Evolutionary conservation across 139 green algal genomes (phyloP).

Genomic region (Volvox reticuliferus): DNA sequence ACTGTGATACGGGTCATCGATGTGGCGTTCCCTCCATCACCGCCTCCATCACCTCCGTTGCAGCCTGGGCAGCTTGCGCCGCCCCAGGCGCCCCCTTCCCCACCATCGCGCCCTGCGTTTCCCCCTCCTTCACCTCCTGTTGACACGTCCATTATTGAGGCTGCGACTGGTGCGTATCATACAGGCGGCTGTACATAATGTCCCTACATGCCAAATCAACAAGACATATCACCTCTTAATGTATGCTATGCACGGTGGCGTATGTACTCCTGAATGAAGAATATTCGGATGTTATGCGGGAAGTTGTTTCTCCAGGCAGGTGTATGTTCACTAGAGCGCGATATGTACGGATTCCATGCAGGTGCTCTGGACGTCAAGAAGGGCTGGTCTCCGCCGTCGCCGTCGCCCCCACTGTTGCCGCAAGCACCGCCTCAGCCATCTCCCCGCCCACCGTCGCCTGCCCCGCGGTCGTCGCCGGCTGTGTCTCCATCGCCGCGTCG

Average conservation of each 20-base stretch:
- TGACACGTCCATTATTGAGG: not conserved
- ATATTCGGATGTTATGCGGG: no score
- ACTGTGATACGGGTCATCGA: not conserved
- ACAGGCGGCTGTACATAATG: no score
- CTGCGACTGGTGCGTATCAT: not conserved
- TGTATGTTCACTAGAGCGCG: no score
- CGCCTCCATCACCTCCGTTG: not conserved
- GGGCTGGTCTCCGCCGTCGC: not conserved
- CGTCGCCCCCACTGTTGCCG: not conserved
- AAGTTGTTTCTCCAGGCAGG: no score
- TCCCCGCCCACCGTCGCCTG: not conserved
- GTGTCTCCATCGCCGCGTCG: not conserved
- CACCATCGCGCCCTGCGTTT: not conserved
- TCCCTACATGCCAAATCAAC: no score
- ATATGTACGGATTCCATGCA: not conserved
- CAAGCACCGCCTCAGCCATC: not conserved
- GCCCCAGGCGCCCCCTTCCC: not conserved
- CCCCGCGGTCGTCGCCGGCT: no score
- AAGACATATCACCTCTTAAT: no score
- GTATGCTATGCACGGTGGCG: no score
- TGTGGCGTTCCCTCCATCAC: slow-evolving; percentile 3
- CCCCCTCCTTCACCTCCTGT: not conserved
- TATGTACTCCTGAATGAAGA: no score
- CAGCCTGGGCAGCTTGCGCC: not conserved
- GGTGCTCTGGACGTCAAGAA: not conserved